phyloP scores from a whole-genome alignment of 345 rosid species.

The Psidium guajava region DNA sequence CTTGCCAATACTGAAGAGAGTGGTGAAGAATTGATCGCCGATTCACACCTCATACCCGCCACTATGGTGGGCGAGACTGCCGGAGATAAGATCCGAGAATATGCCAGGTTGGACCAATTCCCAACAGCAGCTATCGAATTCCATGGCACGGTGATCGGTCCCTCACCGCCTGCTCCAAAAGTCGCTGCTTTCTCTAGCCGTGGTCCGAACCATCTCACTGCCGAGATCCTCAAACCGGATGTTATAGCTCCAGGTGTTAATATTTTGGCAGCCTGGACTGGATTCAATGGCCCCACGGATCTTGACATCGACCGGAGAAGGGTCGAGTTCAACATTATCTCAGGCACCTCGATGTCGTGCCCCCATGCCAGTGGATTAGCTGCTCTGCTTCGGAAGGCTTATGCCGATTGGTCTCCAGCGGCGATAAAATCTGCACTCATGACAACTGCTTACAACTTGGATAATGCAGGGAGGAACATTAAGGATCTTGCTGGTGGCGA shows the following conservation, averaged over 20 bases:
- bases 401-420: slow-evolving; percentile 65
- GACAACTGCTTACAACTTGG: slow-evolving; percentile 63
- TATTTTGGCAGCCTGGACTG: slow-evolving; percentile 82
- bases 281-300: slow-evolving; percentile 42
- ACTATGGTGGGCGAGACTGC: slow-evolving; percentile 52
- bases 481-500: slow-evolving; percentile 66
- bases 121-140: slow-evolving; percentile 47
- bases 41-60: slow-evolving; percentile 56
- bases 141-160: slow-evolving; percentile 39
- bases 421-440: slow-evolving; percentile 62
- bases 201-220: slow-evolving; percentile 50
- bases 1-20: slow-evolving; percentile 40
- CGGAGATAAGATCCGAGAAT: slow-evolving; percentile 32
- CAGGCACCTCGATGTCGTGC: slow-evolving; percentile 91
- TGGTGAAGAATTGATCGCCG: slow-evolving; percentile 73
- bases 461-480: slow-evolving; percentile 51
- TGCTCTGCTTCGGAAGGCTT: slow-evolving; percentile 55
- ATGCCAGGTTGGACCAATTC: slow-evolving; percentile 18
- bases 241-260: slow-evolving; percentile 84
- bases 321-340: slow-evolving; percentile 57
- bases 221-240: slow-evolving; percentile 67
- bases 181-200: slow-evolving; percentile 72
- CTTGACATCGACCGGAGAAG: slow-evolving; percentile 54
- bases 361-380: slow-evolving; percentile 83
- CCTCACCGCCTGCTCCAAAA: slow-evolving; percentile 54